Evolutionary conservation across 1,284 basidiomycete genomes (phyloP).

Genomic region (Lentinula novae-zelandiae): DNA sequence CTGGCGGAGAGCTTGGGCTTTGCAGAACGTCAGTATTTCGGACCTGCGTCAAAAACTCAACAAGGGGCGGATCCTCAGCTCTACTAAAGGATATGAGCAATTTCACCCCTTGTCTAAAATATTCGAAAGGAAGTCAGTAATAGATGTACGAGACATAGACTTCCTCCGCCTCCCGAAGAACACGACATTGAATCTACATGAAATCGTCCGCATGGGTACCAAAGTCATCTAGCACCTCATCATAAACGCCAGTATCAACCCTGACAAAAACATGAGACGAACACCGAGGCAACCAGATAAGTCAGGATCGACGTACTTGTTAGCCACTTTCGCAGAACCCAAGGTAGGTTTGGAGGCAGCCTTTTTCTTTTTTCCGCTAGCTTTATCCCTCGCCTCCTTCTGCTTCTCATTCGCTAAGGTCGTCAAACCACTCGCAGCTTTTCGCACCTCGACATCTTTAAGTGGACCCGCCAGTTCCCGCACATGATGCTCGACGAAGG

Average conservation of each 20-base stretch:
- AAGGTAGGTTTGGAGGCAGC: conserved; percentile 72
- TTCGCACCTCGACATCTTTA: conserved; percentile 86
- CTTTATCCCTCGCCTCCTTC: conserved; percentile 81
- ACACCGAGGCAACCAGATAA: background rate
- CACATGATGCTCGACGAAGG: conserved; percentile 80
- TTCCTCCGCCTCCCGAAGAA: background rate
- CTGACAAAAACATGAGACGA: conserved; percentile 22
- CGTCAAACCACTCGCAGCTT: conserved; percentile 77
- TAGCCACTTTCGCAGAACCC: conserved; percentile 64
- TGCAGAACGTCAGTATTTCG: too few relatives aligned
- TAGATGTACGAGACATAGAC: background rate
- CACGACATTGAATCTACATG: conserved; percentile 45
- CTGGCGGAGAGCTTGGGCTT: too few relatives aligned
- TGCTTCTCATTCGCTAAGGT: conserved; percentile 93
- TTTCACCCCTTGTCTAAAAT: background rate
- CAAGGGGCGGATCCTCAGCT: too few relatives aligned
- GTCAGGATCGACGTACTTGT: conserved; percentile 45
- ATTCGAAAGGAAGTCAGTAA: background rate
- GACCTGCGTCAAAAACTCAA: too few relatives aligned
- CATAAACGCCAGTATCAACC: conserved; percentile 76
- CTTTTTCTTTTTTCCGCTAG: conserved; percentile 86
- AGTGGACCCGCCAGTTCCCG: conserved; percentile 71
- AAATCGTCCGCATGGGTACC: conserved; percentile 68
- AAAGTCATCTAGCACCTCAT: conserved; percentile 84
- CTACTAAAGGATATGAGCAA: too few relatives aligned